Evolutionary conservation across 768 basidiomycete genomes (phyloP).

Genomic region (Hydnomerulius pinastri): DNA sequence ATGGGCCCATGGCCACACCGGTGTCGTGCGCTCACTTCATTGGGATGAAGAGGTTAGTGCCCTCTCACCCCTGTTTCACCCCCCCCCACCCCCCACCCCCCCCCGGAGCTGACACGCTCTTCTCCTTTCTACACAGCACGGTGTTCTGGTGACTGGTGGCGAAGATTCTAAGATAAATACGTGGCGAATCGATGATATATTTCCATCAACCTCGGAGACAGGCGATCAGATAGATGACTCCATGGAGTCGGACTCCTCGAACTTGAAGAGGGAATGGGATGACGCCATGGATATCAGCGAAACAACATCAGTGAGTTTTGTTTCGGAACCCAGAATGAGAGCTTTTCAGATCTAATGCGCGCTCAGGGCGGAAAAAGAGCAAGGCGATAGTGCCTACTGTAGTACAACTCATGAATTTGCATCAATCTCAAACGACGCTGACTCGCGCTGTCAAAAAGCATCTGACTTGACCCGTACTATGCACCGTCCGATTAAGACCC

Average conservation of each 20-base stretch:
- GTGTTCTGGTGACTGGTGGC: constrained; percentile 48
- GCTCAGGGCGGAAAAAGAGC: constrained; percentile 24
- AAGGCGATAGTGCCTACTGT: constrained; percentile 7
- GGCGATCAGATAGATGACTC: constrained; percentile 7
- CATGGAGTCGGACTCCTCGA: constrained; percentile 11
- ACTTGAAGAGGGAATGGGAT: constrained; percentile 28
- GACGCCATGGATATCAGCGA: constrained; percentile 13
- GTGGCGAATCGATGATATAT: constrained; percentile 35
- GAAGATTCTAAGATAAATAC: constrained; percentile 50
- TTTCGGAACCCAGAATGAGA: background rate
- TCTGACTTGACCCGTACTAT: too few relatives aligned
- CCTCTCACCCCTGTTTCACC: background rate
- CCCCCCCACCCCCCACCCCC: too few relatives aligned
- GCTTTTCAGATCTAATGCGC: background rate
- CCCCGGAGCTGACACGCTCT: too few relatives aligned
- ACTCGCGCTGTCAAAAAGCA: too few relatives aligned
- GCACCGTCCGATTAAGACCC: too few relatives aligned
- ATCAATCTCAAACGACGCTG: background rate
- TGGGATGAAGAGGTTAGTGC: constrained; percentile 55
- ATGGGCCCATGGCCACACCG: constrained; percentile 58
- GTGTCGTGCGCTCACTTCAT: constrained; percentile 54
- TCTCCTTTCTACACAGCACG: constrained; percentile 35
- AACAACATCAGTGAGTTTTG: constrained; percentile 19
- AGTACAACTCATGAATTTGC: background rate
- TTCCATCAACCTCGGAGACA: background rate